Base-by-base conservation (phyloP, 257 asterid species). In the Schizonepeta tenuifolia region DNA sequence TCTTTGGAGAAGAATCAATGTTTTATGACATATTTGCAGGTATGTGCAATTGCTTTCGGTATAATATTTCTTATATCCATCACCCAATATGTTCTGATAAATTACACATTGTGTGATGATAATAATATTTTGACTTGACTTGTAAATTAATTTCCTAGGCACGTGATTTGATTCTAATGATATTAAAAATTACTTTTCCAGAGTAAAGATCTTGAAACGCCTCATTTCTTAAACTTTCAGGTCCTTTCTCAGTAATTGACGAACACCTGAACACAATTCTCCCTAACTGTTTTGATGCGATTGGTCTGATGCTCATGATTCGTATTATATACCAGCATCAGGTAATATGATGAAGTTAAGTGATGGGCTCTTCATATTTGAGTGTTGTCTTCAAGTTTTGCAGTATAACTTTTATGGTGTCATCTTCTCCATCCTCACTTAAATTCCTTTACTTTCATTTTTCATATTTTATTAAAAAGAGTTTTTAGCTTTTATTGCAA, bases 251-350 rank as follows among this genome's bases (percentile, higher is more conserved):
- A 21, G 97, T 95, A 57, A 86, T 92, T 75, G 97, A 95, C 17
- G 99, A 95, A 69, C 99, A 88, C 81, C 81, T 95, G 72, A 85
- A 86, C 83, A 78, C 90, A 24, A 78, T 92, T 69, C 98, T 95
- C 74, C 91, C 96, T 47, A 95, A 88, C 80, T 90, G 90, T 82
- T 92, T 80, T 80, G 99, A 95, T 71, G 99, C 99, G 22, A 95
- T 92, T 81, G 99, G 98, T 71, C 81, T 92, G 78, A 89, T 95
- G 99, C 96, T 92, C 80, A 90, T 95, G 99, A 95, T 95, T 74
- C 96, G 99, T 68, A 90, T 95, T 73, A 83, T 95, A 82, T 92
- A 95, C 84, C 98, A 90, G 86, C 97, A 92, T 87, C 99, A 88
- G 97, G 99, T 95, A 86, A 82, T 31, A 36, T 59, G 41, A 65